phyloP scores from a whole-genome alignment of 495 filamentous ascomycete genomes.

The Talaromyces ruber region DNA sequence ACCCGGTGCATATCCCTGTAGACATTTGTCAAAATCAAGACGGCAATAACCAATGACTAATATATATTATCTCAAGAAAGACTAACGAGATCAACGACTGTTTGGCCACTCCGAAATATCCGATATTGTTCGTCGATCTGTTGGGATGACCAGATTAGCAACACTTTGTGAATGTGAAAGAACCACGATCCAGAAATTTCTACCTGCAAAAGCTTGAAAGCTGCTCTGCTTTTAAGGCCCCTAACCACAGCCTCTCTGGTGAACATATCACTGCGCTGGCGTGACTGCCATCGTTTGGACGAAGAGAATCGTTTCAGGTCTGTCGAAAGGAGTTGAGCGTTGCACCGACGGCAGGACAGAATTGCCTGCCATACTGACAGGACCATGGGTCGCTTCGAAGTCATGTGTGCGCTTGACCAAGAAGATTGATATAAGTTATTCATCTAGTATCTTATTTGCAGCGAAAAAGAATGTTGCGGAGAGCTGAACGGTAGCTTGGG shows the following conservation, averaged over 20 bases:
- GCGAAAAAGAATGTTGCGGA: background rate
- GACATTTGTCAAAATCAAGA: conserved; percentile 9
- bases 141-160: background rate
- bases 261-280: conserved; percentile 64
- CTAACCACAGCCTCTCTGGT: conserved; percentile 62
- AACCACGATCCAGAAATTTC: background rate
- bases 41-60: background rate
- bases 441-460: background rate
- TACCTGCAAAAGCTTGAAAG: conserved; percentile 83
- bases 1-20: conserved; percentile 84
- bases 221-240: conserved; percentile 79
- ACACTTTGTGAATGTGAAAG: background rate
- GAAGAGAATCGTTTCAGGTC: conserved; percentile 41
- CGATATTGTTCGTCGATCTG: conserved; percentile 74
- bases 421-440: background rate
- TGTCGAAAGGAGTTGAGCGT: background rate
- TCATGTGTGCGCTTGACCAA: background rate
- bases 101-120: conserved; percentile 70
- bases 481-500: background rate
- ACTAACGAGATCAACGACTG: conserved; percentile 76
- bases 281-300: conserved; percentile 71
- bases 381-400: background rate
- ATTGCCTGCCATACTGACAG: background rate
- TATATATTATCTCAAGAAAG: background rate
- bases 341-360: background rate